Base-by-base conservation (phyloP, 2,329 filamentous ascomycete species). In the Allantophomopsis cytisporea region DNA sequence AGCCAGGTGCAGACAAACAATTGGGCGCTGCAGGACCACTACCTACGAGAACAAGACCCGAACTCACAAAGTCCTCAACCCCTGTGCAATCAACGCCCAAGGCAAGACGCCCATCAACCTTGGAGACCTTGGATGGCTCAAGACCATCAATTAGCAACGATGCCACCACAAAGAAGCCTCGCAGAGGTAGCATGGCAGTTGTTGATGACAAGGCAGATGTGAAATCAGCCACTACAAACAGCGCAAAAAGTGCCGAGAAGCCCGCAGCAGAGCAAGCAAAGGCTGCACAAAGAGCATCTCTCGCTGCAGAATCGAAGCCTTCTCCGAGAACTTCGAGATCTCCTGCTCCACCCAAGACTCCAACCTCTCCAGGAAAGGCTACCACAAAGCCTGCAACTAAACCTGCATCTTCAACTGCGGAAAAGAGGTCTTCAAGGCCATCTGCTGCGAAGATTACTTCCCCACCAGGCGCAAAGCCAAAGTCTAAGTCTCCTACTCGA, bases 401-500 rank as follows among this genome's bases (percentile, higher is more conserved):
- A 31, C 37, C 34, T 8, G 7, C 35, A 36, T 5, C 14, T 7
- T 16, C n/a, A 11, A 30, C 13, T 7, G 14, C 44, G 18, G 45
- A 43, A 39, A 47, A 47, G 39, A 48, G 50, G 31, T 12, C 39
- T 8, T 40, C 18, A 32, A 39, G 13, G 42, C n/a, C 35, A n/a
- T 18, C 35, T 18, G 7, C 18, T 18, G 35, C 35, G 7, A 36
- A 23, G n/a, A 14, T 23, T 15, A 15, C 31, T 15, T 14, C 31
- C 3, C 14, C 17, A 6, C 62, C 59, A 2, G 69, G 70, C 43
- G 60, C 65, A 20, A 79, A 77, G 51, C 71, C 74, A 7, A 79
- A 76, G 54, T 60, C 68, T 32, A 78, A 75, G 56, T 84, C 81
- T 10, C 78, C 78, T 2, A 86, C 82, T 2, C 73, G 76, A 40